Evolutionary conservation across 768 basidiomycete species (phyloP).

Genomic region (Suillus alpinus): DNA sequence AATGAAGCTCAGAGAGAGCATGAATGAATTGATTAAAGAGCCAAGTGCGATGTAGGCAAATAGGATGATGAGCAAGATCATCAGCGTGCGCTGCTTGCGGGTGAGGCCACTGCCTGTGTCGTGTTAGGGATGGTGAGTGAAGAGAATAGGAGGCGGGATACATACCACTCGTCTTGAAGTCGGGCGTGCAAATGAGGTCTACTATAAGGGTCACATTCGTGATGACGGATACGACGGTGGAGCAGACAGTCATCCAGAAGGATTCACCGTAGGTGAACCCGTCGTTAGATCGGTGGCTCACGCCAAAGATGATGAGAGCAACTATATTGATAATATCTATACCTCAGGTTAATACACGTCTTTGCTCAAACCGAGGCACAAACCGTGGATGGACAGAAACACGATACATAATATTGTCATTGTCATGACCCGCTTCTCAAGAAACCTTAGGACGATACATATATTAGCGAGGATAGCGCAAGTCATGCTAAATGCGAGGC

Average conservation of each 20-base stretch:
- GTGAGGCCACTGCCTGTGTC: constrained; percentile 73
- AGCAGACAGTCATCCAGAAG: constrained; percentile 78
- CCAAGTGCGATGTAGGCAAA: constrained; percentile 75
- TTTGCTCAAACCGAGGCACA: constrained; percentile 16
- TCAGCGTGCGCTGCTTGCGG: constrained; percentile 73
- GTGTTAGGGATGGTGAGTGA: constrained; percentile 2
- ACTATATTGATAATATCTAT: constrained; percentile 69
- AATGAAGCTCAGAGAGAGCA: constrained; percentile 57
- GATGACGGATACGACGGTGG: constrained; percentile 61
- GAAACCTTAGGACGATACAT: constrained; percentile 65
- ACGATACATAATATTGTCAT: constrained; percentile 66
- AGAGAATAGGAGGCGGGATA: background rate
- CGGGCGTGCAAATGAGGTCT: constrained; percentile 56
- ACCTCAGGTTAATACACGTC: background rate
- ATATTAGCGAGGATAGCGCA: constrained; percentile 68
- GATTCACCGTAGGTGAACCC: constrained; percentile 69
- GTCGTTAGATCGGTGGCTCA: constrained; percentile 55
- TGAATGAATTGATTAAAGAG: constrained; percentile 52
- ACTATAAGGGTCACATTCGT: constrained; percentile 67
- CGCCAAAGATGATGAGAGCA: constrained; percentile 59
- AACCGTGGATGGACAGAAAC: constrained; percentile 70
- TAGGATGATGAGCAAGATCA: constrained; percentile 73
- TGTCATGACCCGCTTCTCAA: constrained; percentile 60
- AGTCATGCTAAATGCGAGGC: constrained; percentile 61
- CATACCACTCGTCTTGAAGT: constrained; percentile 62